Evolutionary conservation across 768 basidiomycete genomes (phyloP).

Genomic region (Lactarius quietus): DNA sequence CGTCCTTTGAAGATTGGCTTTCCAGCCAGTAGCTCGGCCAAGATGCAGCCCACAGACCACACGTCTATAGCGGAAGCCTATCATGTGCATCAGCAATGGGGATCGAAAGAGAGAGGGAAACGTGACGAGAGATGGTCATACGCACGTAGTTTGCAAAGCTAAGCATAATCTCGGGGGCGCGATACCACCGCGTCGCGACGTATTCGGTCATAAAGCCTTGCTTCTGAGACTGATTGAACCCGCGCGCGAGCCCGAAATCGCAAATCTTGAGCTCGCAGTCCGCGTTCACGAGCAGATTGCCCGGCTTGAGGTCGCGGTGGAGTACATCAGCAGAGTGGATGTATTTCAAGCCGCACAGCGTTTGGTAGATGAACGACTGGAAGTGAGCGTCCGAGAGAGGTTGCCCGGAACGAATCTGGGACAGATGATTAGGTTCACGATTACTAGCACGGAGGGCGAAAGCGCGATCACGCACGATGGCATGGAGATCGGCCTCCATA

Average conservation of each 20-base stretch:
- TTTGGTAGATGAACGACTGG: slow-evolving; percentile 97
- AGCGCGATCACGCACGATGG: slow-evolving; percentile 62
- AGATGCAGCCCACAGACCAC: slow-evolving; percentile 95
- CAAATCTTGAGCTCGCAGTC: slow-evolving; percentile 99
- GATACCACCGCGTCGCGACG: slow-evolving; percentile 98
- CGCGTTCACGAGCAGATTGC: slow-evolving; percentile 94
- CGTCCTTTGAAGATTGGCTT: slow-evolving; percentile 97
- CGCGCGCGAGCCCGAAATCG: slow-evolving; percentile 95
- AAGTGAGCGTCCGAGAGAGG: slow-evolving; percentile 89
- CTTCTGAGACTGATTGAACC: slow-evolving; percentile 84
- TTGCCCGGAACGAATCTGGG: slow-evolving; percentile 78
- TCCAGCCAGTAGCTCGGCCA: slow-evolving; percentile 88
- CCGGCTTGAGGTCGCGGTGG: slow-evolving; percentile 93
- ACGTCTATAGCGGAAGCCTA: slow-evolving; percentile 91
- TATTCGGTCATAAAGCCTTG: slow-evolving; percentile 99
- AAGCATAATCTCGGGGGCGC: slow-evolving; percentile 98
- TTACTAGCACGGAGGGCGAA: not conserved
- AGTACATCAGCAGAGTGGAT: slow-evolving; percentile 98
- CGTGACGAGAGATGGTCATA: slow-evolving; percentile 14
- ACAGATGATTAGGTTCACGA: slow-evolving; percentile 14
- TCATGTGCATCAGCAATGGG: slow-evolving; percentile 22
- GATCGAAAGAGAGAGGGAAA: not conserved
- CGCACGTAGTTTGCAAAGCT: slow-evolving; percentile 92
- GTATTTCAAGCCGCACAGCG: slow-evolving; percentile 96
- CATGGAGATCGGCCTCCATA: slow-evolving; percentile 99